Conservation (phyloP, 140 eudicot species). For the Bidens hawaiensis region DNA sequence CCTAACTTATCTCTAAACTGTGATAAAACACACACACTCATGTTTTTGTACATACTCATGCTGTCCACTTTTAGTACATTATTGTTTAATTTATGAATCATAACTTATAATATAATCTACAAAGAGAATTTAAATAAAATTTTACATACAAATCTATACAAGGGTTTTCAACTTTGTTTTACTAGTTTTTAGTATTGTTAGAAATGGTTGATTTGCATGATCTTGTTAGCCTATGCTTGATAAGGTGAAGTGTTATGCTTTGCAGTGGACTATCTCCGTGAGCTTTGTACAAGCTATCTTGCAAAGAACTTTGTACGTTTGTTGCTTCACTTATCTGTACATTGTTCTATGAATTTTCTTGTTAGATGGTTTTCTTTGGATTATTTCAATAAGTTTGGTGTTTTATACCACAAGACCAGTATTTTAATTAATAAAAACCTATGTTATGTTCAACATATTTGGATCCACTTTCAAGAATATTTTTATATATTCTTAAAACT, state of each 20-base stretch:
- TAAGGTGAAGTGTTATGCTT: slow-evolving; percentile 38
- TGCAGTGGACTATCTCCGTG: slow-evolving; percentile 71
- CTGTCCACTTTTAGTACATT: no score
- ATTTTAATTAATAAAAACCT: neutral
- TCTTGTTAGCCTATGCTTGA: slow-evolving; percentile 32
- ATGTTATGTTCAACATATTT: neutral
- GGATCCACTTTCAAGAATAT: neutral
- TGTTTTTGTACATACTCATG: no score
- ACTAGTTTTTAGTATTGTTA: slow-evolving; percentile 1
- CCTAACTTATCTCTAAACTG: no score
- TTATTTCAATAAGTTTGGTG: slow-evolving; percentile 2
- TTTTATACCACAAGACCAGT: neutral
- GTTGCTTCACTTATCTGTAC: slow-evolving; percentile 6
- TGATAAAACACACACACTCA: no score
- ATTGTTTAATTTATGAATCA: no score
- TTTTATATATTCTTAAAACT: no score
- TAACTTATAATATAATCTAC: no score
- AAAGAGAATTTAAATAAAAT: neutral
- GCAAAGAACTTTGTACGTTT: slow-evolving; percentile 90
- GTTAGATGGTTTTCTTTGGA: slow-evolving; percentile 7
- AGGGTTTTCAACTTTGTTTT: neutral
- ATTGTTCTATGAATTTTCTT: neutral
- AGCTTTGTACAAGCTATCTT: slow-evolving; percentile 61
- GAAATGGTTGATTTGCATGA: slow-evolving; percentile 14
- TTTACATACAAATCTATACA: neutral